A percentile compares a stretch with the other conserved stretches of the same genome.
Conservation (phyloP, 257 asterid species). For the Petunia axillaris region DNA sequence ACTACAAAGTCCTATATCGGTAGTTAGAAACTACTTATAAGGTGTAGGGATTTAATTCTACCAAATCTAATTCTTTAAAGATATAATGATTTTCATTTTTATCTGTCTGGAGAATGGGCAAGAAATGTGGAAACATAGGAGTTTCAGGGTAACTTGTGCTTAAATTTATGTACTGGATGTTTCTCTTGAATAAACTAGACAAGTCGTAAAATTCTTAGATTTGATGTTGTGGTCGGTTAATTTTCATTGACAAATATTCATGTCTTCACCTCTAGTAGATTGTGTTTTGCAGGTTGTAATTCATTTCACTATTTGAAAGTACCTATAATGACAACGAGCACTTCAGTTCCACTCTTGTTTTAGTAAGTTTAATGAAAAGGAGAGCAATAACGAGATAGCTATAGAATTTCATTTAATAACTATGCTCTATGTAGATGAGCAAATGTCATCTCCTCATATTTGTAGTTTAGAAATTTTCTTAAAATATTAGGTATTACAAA, state of each 20-base stretch:
- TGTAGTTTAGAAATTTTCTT: not conserved
- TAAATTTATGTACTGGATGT: not conserved
- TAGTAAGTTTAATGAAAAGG: not conserved
- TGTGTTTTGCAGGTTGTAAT: not conserved
- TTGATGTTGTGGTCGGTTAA: not conserved
- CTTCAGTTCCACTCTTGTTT: not conserved
- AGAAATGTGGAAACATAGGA: not conserved
- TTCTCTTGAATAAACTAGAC: not conserved
- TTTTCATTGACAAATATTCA: not conserved
- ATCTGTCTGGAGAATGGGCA: not conserved
- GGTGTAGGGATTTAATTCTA: too few relatives aligned
- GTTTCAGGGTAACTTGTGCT: not conserved
- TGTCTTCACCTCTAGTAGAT: not conserved
- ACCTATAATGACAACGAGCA: conserved; percentile 7
- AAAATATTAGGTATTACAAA: not conserved
- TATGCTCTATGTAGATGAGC: not conserved
- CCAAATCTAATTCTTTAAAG: too few relatives aligned
- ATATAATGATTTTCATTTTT: too few relatives aligned
- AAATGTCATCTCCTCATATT: not conserved
- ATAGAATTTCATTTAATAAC: not conserved
- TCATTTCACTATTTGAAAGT: conserved; percentile 2
- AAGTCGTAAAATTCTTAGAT: not conserved
- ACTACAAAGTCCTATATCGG: too few relatives aligned
- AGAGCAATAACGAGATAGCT: not conserved
- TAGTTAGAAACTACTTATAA: too few relatives aligned